Evolutionary conservation across 371 early-diverging fungal species (phyloP).

Genomic region (Dinochytrium kinnereticum): DNA sequence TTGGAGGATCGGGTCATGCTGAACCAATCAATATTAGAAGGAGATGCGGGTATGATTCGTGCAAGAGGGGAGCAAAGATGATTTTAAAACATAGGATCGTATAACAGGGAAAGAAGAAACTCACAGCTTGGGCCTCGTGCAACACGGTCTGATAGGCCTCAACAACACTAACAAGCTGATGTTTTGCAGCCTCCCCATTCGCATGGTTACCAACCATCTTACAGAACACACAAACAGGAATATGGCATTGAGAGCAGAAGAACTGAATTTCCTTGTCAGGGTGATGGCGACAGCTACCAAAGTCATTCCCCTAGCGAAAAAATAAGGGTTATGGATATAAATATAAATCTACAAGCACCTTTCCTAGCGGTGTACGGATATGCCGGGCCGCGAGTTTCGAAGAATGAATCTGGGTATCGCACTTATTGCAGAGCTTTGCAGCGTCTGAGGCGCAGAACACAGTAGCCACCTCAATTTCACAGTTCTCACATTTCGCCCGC

Average conservation of each 20-base stretch:
- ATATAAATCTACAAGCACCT: conserved; percentile 30
- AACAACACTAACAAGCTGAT: conserved; percentile 58
- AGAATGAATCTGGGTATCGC: conserved; percentile 55
- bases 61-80: conserved; percentile 20
- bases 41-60: conserved; percentile 48
- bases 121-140: conserved; percentile 53
- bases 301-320: conserved; percentile 52
- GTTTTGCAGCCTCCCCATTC: conserved; percentile 58
- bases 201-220: conserved; percentile 66
- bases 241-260: conserved; percentile 65
- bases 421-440: conserved; percentile 61
- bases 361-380: conserved; percentile 56
- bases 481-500: conserved; percentile 62
- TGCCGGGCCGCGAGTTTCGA: conserved; percentile 57
- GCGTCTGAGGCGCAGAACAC: conserved; percentile 60
- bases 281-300: conserved; percentile 62
- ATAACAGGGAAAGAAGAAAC: conserved; percentile 3
- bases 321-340: not conserved
- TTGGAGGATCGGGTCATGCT: conserved; percentile 53
- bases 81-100: not conserved
- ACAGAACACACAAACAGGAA: conserved; percentile 65
- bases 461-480: conserved; percentile 56
- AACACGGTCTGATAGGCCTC: conserved; percentile 59
- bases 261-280: conserved; percentile 60
- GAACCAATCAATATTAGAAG: conserved; percentile 47